Evolutionary conservation across 2,329 filamentous ascomycete species (phyloP), one percentile per base, ranked within the genome.

Genomic region (Byssothecium circinans): DNA sequence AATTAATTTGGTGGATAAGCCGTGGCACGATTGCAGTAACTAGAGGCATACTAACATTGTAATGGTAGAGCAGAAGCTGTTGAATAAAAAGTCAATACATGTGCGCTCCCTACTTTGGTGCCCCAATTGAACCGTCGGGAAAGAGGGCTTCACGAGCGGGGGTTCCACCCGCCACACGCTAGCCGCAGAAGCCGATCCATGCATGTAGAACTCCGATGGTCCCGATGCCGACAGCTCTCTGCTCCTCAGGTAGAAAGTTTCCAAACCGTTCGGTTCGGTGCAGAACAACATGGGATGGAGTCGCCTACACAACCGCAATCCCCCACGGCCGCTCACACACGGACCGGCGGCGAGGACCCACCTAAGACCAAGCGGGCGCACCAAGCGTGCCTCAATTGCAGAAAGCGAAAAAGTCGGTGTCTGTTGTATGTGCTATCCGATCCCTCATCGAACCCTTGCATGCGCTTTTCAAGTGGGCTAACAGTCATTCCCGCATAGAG

Each of bases 401-500:
- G 69, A 41, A 71, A 70, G 60, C 56, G 69, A 41, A 72, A 72
- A 58, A 69, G 65, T 43, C 59, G 69, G 40, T 72, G 69, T 58
- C 57, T 71, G 36, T 56, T 72, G 69, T 72, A 62, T 59, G 68
- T 29, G 12, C 15, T 18, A 50, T 33, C 17, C 36, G 10, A 23
- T 41, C 43, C 27, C 39, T 39, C 14, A 12, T 32, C 29, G 12
- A 32, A 4, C 6, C 14, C 14, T 23, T n/a, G 37, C 15, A 41
- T 14, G 38, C 29, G 6, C 32, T n/a, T 27, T 17, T 34, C n/a
- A 22, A n/a, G 8, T 19, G 44, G 4, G 29, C 29, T 32, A 14
- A 32, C 29, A 5, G 7, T 12, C 12, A 12, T 32, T 32, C 5
- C 12, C 14, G 17, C 23, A 0, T 45, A 72, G 68, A 70, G 78